Percentiles rank a stretch among this genome's conserved stretches.
phyloP scores from a whole-genome alignment of 2,329 filamentous ascomycete species.

The Hypoxylon sp. region DNA sequence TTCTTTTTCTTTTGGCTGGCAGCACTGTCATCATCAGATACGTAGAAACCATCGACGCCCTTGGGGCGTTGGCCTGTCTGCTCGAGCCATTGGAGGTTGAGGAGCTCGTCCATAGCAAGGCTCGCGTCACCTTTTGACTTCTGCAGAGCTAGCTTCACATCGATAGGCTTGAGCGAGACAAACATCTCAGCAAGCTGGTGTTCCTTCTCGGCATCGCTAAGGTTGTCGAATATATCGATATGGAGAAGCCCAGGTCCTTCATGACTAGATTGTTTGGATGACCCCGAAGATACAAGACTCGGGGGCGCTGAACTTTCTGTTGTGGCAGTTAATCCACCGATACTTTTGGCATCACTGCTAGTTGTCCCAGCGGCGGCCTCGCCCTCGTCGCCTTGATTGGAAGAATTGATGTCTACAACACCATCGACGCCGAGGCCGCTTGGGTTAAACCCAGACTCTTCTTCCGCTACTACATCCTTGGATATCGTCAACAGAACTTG shows the following conservation, averaged over 20 bases:
- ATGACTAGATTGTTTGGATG: slow-evolving; percentile 44
- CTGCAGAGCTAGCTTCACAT: slow-evolving; percentile 76
- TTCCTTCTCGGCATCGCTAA: slow-evolving; percentile 74
- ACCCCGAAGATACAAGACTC: slow-evolving; percentile 45
- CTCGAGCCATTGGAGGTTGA: slow-evolving; percentile 84
- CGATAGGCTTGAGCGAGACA: slow-evolving; percentile 74
- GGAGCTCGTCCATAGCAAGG: slow-evolving; percentile 81
- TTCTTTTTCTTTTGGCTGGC: slow-evolving; percentile 60
- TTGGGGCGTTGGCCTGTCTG: slow-evolving; percentile 74
- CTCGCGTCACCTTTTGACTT: slow-evolving; percentile 78
- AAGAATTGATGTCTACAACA: slow-evolving; percentile 42
- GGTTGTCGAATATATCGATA: slow-evolving; percentile 54
- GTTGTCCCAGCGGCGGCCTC: slow-evolving; percentile 28
- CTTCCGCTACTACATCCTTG: slow-evolving; percentile 74
- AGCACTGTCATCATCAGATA: slow-evolving; percentile 63
- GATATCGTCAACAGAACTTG: slow-evolving; percentile 76
- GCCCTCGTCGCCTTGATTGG: slow-evolving; percentile 34
- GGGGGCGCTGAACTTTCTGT: slow-evolving; percentile 49
- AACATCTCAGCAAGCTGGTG: slow-evolving; percentile 78
- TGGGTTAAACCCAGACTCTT: slow-evolving; percentile 82
- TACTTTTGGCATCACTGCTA: slow-evolving; percentile 51
- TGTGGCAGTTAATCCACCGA: slow-evolving; percentile 47
- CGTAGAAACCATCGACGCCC: slow-evolving; percentile 86
- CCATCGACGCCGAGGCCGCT: slow-evolving; percentile 73
- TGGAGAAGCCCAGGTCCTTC: slow-evolving; percentile 50